phyloP scores from a whole-genome alignment of 257 asterid species.

The Nicotiana tabacum region DNA sequence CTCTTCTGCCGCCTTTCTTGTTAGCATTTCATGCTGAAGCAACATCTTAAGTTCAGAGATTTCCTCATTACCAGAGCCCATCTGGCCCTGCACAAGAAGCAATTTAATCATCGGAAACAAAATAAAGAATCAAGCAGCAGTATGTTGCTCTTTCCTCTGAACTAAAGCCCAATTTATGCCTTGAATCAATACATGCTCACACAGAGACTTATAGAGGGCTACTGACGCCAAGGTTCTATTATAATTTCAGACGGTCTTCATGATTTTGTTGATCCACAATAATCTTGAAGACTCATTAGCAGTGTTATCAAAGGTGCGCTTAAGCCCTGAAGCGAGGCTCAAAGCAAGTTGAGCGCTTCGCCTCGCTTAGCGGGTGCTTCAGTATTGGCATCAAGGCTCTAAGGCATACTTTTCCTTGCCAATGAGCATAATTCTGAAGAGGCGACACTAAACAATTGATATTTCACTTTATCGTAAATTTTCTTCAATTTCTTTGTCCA shows the following conservation, averaged over 20 bases:
- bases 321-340: too few relatives aligned
- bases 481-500: too few relatives aligned
- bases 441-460: too few relatives aligned
- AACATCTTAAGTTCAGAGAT: slow-evolving; percentile 53
- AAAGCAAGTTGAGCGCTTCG: too few relatives aligned
- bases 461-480: too few relatives aligned
- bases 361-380: too few relatives aligned
- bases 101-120: slow-evolving; percentile 21
- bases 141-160: neutral
- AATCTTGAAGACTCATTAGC: neutral
- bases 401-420: too few relatives aligned
- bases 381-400: too few relatives aligned
- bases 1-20: slow-evolving; percentile 81
- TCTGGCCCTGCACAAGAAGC: slow-evolving; percentile 35
- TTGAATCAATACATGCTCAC: neutral
- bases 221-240: neutral
- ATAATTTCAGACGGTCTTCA: neutral
- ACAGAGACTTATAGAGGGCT: neutral
- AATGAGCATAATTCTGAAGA: too few relatives aligned
- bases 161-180: neutral
- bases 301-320: too few relatives aligned
- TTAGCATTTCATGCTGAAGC: slow-evolving; percentile 70
- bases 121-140: neutral
- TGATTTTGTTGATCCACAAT: neutral
- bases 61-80: slow-evolving; percentile 46